Conservation (phyloP, 2,329 filamentous ascomycete species). For the Microsporum audouinii region DNA sequence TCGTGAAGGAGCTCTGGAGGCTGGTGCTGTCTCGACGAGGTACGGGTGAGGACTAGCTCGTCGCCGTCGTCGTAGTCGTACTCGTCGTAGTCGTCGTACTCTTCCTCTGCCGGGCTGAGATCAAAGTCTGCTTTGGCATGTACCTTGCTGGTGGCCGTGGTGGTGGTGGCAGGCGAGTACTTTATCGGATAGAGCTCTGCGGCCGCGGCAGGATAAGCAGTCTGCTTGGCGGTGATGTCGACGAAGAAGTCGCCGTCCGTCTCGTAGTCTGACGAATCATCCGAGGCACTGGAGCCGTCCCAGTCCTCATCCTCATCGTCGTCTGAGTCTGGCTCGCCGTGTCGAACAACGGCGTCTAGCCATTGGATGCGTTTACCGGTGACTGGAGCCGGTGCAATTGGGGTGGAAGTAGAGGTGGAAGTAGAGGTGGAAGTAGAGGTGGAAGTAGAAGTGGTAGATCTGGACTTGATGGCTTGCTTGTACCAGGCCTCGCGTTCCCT, state of each 20-base stretch:
- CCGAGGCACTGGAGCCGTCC: slow-evolving; percentile 35
- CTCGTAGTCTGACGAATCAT: slow-evolving; percentile 37
- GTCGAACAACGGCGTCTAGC: slow-evolving; percentile 58
- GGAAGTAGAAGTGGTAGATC: slow-evolving; percentile 40
- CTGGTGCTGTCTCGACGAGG: slow-evolving; percentile 45
- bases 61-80: slow-evolving; percentile 40
- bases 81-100: slow-evolving; percentile 17
- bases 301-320: slow-evolving; percentile 45
- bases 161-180: not conserved
- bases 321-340: slow-evolving; percentile 43
- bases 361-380: not conserved
- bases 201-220: not conserved
- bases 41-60: slow-evolving; percentile 56
- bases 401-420: slow-evolving; percentile 37
- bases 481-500: slow-evolving; percentile 95
- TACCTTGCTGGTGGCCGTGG: not conserved
- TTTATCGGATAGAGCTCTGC: not conserved
- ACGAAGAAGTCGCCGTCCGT: not conserved
- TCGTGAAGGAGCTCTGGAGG: slow-evolving; percentile 50
- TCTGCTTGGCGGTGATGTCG: not conserved
- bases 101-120: slow-evolving; percentile 27
- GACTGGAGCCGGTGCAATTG: not conserved
- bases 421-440: not conserved
- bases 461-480: slow-evolving; percentile 72
- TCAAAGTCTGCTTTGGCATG: not conserved